Evolutionary conservation across 495 filamentous ascomycete genomes (phyloP).

Genomic region (Talaromyces adpressus): DNA sequence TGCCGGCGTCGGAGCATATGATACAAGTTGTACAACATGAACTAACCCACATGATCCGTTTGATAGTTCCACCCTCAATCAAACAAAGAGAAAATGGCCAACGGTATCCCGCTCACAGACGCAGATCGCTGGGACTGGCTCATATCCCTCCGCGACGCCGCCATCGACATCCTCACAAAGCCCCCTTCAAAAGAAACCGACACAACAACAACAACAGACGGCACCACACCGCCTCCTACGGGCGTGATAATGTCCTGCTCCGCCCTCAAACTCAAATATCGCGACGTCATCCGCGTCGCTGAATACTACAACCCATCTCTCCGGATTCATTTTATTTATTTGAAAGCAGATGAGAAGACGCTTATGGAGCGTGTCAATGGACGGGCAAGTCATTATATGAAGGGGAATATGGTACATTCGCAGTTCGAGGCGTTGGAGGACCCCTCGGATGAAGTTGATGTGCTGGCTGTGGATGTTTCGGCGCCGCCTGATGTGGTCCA

Average conservation of each 20-base stretch:
- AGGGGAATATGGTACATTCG: constrained; percentile 91
- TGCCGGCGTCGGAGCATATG: background rate
- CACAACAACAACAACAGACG: constrained; percentile 20
- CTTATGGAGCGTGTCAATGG: constrained; percentile 66
- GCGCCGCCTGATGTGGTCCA: constrained; percentile 59
- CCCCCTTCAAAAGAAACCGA: constrained; percentile 30
- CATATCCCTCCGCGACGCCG: constrained; percentile 75
- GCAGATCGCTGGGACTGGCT: constrained; percentile 99
- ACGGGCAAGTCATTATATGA: constrained; percentile 90
- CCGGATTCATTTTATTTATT: constrained; percentile 87
- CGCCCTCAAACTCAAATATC: constrained; percentile 93
- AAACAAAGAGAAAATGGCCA: constrained; percentile 92
- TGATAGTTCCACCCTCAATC: constrained; percentile 71
- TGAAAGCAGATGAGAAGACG: constrained; percentile 66
- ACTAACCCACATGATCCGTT: constrained; percentile 12
- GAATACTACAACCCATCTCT: constrained; percentile 70
- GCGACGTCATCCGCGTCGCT: constrained; percentile 90
- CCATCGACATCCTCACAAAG: constrained; percentile 55
- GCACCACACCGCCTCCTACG: constrained; percentile 30
- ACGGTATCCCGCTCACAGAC: constrained; percentile 83
- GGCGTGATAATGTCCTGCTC: constrained; percentile 96
- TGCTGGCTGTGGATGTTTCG: constrained; percentile 74
- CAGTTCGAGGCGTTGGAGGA: constrained; percentile 83
- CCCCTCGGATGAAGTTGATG: constrained; percentile 76
- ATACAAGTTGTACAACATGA: background rate